Evolutionary conservation across 2,329 filamentous ascomycete genomes (phyloP), one percentile per base, ranked within the genome.

Genomic region (Leptographium flavum): DNA sequence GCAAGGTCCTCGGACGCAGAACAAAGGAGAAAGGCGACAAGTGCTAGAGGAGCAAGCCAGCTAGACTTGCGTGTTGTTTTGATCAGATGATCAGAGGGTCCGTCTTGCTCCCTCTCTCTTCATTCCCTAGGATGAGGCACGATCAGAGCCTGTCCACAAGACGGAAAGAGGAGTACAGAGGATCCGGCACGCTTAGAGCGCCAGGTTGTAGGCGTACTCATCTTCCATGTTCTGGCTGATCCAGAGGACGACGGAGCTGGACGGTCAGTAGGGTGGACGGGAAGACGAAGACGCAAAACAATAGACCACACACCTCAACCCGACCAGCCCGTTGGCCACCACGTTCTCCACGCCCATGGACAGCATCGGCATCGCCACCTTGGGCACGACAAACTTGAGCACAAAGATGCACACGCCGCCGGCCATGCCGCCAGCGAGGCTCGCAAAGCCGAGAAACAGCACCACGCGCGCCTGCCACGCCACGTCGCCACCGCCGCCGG

Each of bases 221-320:
- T 81, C 78, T 65, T 82, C 78, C 74, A 82, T 81, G 55, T 82
- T 82, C 67, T 82, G 78, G 62, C 73, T 78, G 45, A 82, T 62
- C 78, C 78, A 82, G 36, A 82, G 68, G 49, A 81, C 71, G 40
- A 79, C 76, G 21, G 73, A 73, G 61, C 75, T 76, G 52, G 15
- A 19, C 2, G 2, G 49, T 53, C 43, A 54, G 49, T 39, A 50
- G 46, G 36, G 32, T 5, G 25, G 10, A 21, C 13, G 7, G 2
- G n/a, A 22, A 14, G 40, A 25, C 41, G 11, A 41, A 44, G 10
- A 25, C 11, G 13, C 15, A 33, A 6, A 23, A 17, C 25, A 41
- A 17, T 39, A 40, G 41, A 41, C 33, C 31, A 61, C 70, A 52
- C 58, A 74, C 71, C 71, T 78, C 45, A 78, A 58, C 44, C 76